Evolutionary conservation across 1,139 yeast genomes (phyloP).

Genomic region (Kodamaea alishanica): DNA sequence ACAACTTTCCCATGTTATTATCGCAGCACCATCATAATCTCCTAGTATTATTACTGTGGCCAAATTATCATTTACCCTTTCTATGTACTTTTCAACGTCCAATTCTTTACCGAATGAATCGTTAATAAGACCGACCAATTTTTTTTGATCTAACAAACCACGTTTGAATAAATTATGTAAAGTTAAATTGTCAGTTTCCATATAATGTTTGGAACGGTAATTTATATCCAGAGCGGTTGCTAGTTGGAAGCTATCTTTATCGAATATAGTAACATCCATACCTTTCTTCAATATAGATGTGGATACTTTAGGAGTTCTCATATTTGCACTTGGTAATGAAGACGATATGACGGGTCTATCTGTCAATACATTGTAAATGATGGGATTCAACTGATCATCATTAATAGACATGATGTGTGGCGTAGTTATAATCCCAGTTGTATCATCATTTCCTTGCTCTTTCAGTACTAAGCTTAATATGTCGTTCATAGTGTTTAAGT

Average conservation of each 20-base stretch:
- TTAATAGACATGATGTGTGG: conserved; percentile 44
- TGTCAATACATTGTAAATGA: conserved; percentile 82
- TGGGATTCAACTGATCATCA: conserved; percentile 62
- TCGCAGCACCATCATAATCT: conserved; percentile 93
- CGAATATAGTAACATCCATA: conserved; percentile 55
- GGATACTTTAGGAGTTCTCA: conserved; percentile 58
- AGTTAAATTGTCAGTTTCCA: conserved; percentile 21
- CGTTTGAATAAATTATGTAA: conserved; percentile 42
- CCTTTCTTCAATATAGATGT: conserved; percentile 85
- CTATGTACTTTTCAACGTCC: conserved; percentile 61
- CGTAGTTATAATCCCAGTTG: conserved; percentile 44
- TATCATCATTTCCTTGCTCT: conserved; percentile 35
- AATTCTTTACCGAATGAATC: conserved; percentile 74
- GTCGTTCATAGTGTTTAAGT: conserved; percentile 52
- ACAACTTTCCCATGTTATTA: conserved; percentile 69
- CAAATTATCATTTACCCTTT: conserved; percentile 58
- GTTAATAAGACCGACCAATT: conserved; percentile 60
- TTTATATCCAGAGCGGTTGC: conserved; percentile 4
- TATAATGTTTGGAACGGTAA: conserved; percentile 21
- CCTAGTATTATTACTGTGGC: conserved; percentile 85
- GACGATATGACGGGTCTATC: conserved; percentile 93
- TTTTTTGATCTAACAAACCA: conserved; percentile 51
- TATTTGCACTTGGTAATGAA: conserved; percentile 75
- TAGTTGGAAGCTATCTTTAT: conserved; percentile 17
- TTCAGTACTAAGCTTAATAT: conserved; percentile 30